These are phyloP conservation scores for Glycyrrhiza uralensis DNA, from an alignment of 306 rosid species.

Conservation along the genomic window DNA sequence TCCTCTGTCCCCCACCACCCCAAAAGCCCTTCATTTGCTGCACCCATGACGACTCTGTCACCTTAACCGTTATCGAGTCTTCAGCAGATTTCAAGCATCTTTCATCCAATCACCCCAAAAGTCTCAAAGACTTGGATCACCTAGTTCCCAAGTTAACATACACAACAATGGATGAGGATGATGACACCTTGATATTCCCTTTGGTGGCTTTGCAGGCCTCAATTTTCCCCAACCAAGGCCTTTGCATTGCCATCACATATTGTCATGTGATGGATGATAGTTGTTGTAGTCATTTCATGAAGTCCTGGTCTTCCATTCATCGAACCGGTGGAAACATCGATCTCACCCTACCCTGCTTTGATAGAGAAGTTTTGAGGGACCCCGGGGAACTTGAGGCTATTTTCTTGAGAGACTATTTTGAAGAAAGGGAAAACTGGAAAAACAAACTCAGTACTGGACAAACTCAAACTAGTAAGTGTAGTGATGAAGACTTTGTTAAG, in stretches of 20 bases:
- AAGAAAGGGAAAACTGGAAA: constrained; percentile 30
- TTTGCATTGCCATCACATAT: constrained; percentile 44
- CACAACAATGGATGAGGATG: background rate
- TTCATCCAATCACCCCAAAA: constrained; percentile 22
- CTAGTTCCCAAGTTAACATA: constrained; percentile 25
- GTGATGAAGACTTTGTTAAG: background rate
- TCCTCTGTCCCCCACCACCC: constrained; percentile 32
- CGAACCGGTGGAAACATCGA: background rate
- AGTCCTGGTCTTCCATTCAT: constrained; percentile 31
- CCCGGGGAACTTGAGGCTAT: constrained; percentile 7
- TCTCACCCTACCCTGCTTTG: constrained; percentile 17
- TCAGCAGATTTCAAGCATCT: constrained; percentile 4
- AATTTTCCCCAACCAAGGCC: constrained; percentile 23
- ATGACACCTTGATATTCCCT: constrained; percentile 19
- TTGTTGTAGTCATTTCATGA: constrained; percentile 36
- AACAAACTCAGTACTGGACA: background rate
- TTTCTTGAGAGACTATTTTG: constrained; percentile 34
- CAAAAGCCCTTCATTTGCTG: constrained; percentile 29
- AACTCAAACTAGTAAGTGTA: background rate
- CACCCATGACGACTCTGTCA: background rate
- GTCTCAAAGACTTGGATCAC: background rate
- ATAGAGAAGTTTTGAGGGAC: constrained; percentile 30
- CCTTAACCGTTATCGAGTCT: constrained; percentile 10
- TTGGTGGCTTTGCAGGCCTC: constrained; percentile 25
- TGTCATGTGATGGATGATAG: constrained; percentile 37